Conservation (phyloP, 805 yeast species). For the Yamadazyma sp. region DNA sequence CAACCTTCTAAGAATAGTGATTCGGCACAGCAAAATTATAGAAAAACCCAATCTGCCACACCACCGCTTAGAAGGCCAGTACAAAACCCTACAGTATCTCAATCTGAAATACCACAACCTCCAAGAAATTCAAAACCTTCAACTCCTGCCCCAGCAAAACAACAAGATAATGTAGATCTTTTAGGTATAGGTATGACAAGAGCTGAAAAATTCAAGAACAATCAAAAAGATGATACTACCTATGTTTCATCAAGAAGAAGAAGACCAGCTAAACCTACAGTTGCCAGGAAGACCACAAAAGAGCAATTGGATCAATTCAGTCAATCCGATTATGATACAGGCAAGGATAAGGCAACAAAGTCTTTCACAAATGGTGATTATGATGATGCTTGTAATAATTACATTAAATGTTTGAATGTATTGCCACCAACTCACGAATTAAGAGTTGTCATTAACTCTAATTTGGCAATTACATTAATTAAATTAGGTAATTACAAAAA, state of each 20-base stretch:
- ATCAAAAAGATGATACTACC: conserved; percentile 14
- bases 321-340: conserved; percentile 43
- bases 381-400: conserved; percentile 57
- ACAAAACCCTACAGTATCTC: background rate
- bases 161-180: conserved; percentile 23
- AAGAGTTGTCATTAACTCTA: conserved; percentile 68
- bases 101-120: background rate
- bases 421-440: conserved; percentile 66
- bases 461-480: conserved; percentile 58
- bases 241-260: conserved; percentile 25
- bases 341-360: conserved; percentile 55
- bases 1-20: background rate
- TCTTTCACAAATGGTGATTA: conserved; percentile 84
- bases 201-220: conserved; percentile 26
- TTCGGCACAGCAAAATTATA: background rate
- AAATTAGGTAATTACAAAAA: conserved; percentile 69
- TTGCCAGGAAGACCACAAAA: conserved; percentile 10
- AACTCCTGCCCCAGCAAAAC: conserved; percentile 7
- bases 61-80: background rate
- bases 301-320: conserved; percentile 35
- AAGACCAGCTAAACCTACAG: conserved; percentile 8
- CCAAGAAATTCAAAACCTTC: conserved; percentile 1
- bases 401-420: conserved; percentile 45
- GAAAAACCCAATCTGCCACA: background rate
- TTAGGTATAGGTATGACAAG: conserved; percentile 22